Base-by-base conservation (phyloP, 257 asterid genomes). In the Fraxinus anomala region DNA sequence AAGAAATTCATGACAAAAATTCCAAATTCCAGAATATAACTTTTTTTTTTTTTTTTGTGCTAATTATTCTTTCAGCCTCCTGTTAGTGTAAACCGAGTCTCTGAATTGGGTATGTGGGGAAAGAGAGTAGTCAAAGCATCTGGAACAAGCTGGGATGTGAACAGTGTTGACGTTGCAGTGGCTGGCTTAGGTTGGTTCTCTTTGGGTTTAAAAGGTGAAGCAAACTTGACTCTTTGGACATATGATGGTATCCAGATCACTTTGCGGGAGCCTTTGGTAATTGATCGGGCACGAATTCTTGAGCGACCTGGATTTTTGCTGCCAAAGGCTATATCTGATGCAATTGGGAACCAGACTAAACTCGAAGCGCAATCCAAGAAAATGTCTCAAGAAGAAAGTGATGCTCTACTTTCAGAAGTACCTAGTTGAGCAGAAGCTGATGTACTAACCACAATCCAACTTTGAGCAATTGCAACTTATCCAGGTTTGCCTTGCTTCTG, bases 111-210 rank as follows among this genome's bases (percentile, higher is more conserved):
- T 14, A 26, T 1, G 3, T 63, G 69, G 69, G 33, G 19, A 96
- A 54, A 63, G 36, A 63, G 33, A 63, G 69, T 3, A 12, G 69
- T 63, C 19, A 63, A 63, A 9, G 69, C 17, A 26, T 63, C 69
- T 26, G 69, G 69, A 26, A 24, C 19, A 0, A 63, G 69, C 69
- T 63, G 99, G 99, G 99, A 95, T 28, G 91, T 90, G 76, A 95
- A 91, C 82, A 82, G 89, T 80, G 28, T 89, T 21, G 99, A 95
- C 69, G 79, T 93, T 75, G 92, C 94, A 1, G 89, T 91, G 72
- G 98, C 93, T 47, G 97, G 98, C 75, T 87, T 91, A 80, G 96
- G 98, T 23, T 95, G 97, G 99, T 86, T 93, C 81, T 89, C 99
- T 72, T 71, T 95, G 37, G 97, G 98, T 59, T 79, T 93, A 77